These are phyloP conservation scores for Neoscytalidium dimidiatum DNA, from an alignment of 2,329 filamentous ascomycete species.

Conservation along the genomic window DNA sequence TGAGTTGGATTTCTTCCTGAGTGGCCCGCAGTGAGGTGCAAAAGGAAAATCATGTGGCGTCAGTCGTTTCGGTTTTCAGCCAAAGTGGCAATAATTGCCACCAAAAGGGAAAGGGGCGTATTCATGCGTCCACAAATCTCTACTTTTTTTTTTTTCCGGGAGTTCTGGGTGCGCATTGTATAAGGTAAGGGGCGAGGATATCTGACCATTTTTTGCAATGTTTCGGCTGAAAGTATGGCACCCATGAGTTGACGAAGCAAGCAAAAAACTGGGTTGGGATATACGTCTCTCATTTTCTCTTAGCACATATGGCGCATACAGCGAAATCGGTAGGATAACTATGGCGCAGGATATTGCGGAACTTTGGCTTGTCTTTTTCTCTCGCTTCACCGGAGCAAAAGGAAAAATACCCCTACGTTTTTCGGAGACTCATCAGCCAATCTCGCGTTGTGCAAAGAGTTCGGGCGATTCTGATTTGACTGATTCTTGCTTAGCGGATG, in stretches of 20 bases:
- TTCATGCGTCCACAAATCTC: neutral
- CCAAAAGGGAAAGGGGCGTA: neutral
- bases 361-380: neutral
- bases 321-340: neutral
- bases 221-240: neutral
- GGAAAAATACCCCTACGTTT: slow-evolving; percentile 10
- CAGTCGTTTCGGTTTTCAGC: neutral
- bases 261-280: neutral
- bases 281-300: neutral
- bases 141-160: neutral
- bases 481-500: neutral
- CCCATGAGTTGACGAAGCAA: slow-evolving; percentile 3
- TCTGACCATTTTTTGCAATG: neutral
- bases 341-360: neutral
- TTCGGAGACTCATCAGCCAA: neutral
- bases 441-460: neutral
- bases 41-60: neutral
- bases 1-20: slow-evolving; percentile 77
- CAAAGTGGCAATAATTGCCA: neutral
- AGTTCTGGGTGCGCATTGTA: neutral
- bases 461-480: neutral
- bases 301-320: neutral
- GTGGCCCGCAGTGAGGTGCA: slow-evolving; percentile 20
- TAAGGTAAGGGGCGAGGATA: neutral
- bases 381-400: slow-evolving; percentile 12